Evolutionary conservation across 345 rosid species (phyloP).

Genomic region (Lumnitzera racemosa): DNA sequence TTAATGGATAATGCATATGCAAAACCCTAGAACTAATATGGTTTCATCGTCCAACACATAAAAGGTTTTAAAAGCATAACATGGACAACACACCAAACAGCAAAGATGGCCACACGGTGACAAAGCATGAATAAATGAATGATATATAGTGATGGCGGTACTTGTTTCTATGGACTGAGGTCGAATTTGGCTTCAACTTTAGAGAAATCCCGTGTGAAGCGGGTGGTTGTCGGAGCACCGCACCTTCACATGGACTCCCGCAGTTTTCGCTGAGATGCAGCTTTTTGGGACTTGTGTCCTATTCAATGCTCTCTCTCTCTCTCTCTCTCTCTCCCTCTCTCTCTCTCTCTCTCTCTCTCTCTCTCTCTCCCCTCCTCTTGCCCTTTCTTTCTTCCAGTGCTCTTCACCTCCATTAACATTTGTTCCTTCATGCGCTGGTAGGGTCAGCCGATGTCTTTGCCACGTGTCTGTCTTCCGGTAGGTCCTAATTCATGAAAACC

Average conservation of each 20-base stretch:
- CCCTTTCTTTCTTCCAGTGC: background rate
- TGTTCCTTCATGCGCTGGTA: no score
- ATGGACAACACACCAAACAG: no score
- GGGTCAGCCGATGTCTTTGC: no score
- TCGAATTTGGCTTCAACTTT: background rate
- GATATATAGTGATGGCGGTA: constrained; percentile 1
- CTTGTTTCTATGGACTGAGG: background rate
- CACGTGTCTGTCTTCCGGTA: no score
- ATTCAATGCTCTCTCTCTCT: background rate
- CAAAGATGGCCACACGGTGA: no score
- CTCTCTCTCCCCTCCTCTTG: no score
- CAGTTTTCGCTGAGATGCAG: constrained; percentile 12
- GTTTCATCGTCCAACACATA: no score
- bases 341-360: background rate
- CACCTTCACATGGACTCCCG: constrained; percentile 20
- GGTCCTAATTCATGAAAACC: no score
- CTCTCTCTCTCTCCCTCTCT: background rate
- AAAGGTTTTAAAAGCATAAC: no score
- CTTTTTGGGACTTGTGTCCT: background rate
- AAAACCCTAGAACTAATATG: no score
- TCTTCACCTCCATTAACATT: no score
- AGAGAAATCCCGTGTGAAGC: constrained; percentile 11
- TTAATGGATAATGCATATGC: no score
- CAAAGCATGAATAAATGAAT: background rate
- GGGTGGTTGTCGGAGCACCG: constrained; percentile 7